phyloP scores from a whole-genome alignment of 805 yeast species.

The Starmera caribaea region DNA sequence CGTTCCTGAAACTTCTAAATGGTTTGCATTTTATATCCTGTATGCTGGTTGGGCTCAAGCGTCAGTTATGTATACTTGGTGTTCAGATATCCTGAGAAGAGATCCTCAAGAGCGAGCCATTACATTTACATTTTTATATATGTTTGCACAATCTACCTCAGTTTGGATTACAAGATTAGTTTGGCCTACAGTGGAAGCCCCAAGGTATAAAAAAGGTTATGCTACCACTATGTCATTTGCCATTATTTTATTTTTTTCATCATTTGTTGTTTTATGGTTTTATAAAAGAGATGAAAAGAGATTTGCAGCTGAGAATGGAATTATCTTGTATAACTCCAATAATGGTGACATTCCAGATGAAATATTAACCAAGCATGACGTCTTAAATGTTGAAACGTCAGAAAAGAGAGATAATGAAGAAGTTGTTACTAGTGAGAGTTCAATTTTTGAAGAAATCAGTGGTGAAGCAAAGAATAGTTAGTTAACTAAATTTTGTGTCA shows the following conservation, averaged over 20 bases:
- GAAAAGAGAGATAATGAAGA: background rate
- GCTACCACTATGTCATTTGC: conserved; percentile 28
- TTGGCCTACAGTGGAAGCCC: conserved; percentile 38
- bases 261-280: conserved; percentile 22
- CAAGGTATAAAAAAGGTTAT: conserved; percentile 45
- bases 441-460: no score
- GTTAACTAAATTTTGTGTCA: no score
- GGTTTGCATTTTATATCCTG: conserved; percentile 33
- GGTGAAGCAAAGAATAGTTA: no score
- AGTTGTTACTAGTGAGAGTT: background rate
- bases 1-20: conserved; percentile 40
- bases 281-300: conserved; percentile 31
- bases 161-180: conserved; percentile 35
- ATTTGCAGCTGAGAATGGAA: conserved; percentile 28
- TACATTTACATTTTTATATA: conserved; percentile 34
- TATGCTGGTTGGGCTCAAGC: conserved; percentile 41
- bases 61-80: conserved; percentile 50
- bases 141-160: conserved; percentile 39
- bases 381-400: conserved; percentile 1
- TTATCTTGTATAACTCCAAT: conserved; percentile 20
- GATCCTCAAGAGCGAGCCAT: conserved; percentile 44
- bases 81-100: conserved; percentile 45
- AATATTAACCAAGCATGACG: background rate
- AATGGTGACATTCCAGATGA: conserved; percentile 8
- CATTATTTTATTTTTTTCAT: conserved; percentile 19